Conservation (phyloP, 202 grass and related monocot species). For the Zizania palustris region DNA sequence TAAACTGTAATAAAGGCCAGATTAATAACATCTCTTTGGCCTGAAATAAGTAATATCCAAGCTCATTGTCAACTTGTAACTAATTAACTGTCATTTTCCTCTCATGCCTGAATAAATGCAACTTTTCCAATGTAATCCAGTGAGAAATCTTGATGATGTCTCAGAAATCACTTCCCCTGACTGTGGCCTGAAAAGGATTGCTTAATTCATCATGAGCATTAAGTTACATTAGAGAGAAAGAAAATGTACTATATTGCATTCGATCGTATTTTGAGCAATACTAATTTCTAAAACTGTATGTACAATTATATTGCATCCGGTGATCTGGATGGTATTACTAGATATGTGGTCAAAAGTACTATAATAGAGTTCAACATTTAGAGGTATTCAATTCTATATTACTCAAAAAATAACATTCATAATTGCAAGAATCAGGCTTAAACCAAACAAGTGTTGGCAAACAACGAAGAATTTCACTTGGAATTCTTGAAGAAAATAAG, state of each 20-base stretch:
- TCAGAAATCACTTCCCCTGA: background rate
- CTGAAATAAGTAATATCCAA: background rate
- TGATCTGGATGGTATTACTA: too few species aligned
- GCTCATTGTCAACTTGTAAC: conserved; percentile 32
- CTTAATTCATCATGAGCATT: background rate
- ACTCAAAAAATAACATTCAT: too few species aligned
- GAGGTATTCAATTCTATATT: too few species aligned
- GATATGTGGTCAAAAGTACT: too few species aligned
- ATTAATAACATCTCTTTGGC: conserved; percentile 30
- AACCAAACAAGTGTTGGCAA: too few species aligned
- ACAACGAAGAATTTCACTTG: too few species aligned
- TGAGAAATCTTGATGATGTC: background rate
- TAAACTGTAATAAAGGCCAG: conserved; percentile 19
- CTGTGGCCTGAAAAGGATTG: background rate
- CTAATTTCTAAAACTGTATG: too few species aligned
- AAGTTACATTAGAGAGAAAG: background rate
- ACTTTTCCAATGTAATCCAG: background rate
- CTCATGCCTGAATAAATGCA: conserved; percentile 39
- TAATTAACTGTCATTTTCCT: background rate
- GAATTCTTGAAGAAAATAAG: too few species aligned
- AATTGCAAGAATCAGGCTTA: too few species aligned
- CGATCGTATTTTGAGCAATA: too few species aligned
- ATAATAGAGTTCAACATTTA: too few species aligned
- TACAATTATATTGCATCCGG: too few species aligned
- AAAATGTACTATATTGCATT: background rate